Base-by-base conservation (phyloP, 306 rosid species). In the Prunus armeniaca region DNA sequence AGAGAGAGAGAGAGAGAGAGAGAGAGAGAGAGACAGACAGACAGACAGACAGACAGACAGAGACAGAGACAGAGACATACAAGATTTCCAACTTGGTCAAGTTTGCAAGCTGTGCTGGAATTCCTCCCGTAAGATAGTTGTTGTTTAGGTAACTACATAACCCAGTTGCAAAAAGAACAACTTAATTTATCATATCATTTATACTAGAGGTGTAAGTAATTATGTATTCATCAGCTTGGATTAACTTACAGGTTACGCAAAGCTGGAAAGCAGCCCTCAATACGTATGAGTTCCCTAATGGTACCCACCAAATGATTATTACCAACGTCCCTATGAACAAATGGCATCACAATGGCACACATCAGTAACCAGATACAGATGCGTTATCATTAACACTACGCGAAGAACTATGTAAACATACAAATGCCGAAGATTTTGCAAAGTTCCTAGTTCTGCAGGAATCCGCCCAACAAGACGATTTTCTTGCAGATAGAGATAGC, bases 281-380 rank as follows among this genome's bases (percentile, higher is more conserved):
- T 60, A 28, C 98, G 99, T 61, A 93, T 96, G 77, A 96, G 98
- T 82, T 96, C 99, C 86, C 97, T 84, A 73, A 96, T 87, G 63
- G 99, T 96, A 73, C 99, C 99, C 68, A 96, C 98, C 92, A 96
- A 84, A 84, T 96, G 99, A 89, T 96, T 96, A 85, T 91, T 89
- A 58, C 99, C 99, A 56, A 66, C 99, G 80, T 96, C 99, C 96
- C 99, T 96, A 69, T 57, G 62, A 85, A 74, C 57, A 73, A n/a
- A 75, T 19, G 7, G 80, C n/a, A 82, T 41, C 30, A 50, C 45
- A 75, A 54, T 43, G 65, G 80, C 77, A 70, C 62, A 71, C 65
- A 65, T 74, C 41, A 76, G 66, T 15, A 67, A 32, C 27, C 11
- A 55, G 70, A 68, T 57, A 67, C 75, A 76, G 67, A 77, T 17